Percentiles rank a stretch among this genome's conserved stretches.
Evolutionary conservation across 2,329 filamentous ascomycete genomes (phyloP).

Genomic region (Ascochyta rabiei): DNA sequence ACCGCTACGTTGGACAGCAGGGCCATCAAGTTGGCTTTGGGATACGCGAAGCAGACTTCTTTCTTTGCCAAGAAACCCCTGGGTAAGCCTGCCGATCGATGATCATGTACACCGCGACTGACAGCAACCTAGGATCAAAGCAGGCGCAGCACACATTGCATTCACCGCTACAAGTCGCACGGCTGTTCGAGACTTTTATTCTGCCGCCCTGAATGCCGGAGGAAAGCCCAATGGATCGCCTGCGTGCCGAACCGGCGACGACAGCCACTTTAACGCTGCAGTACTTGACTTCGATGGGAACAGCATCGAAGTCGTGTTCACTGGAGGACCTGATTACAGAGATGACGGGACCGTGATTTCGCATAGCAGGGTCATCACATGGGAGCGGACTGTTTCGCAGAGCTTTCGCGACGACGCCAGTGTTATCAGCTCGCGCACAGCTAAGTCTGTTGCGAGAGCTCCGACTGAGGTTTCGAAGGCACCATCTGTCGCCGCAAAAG

Average conservation of each 20-base stretch:
- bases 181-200: constrained; percentile 74
- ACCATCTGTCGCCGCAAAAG: constrained; percentile 26
- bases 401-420: constrained; percentile 42
- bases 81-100: constrained; percentile 52
- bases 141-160: constrained; percentile 65
- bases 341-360: constrained; percentile 50
- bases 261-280: constrained; percentile 66
- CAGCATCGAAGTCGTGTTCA: constrained; percentile 77
- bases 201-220: constrained; percentile 69
- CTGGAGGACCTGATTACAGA: constrained; percentile 48
- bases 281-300: constrained; percentile 83
- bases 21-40: constrained; percentile 68
- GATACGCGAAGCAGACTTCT: constrained; percentile 66
- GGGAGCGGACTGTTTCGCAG: constrained; percentile 41
- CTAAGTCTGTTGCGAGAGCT: constrained; percentile 30
- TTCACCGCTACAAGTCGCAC: constrained; percentile 71
- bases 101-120: constrained; percentile 28
- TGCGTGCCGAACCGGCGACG: constrained; percentile 58
- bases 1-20: constrained; percentile 70
- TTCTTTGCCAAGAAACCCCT: constrained; percentile 65
- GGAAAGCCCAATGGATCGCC: constrained; percentile 64
- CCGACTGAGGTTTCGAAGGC: constrained; percentile 33
- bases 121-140: constrained; percentile 49
- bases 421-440: constrained; percentile 38
- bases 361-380: constrained; percentile 54